phyloP scores from a whole-genome alignment of 2,329 filamentous ascomycete genomes.

The Daldinia sp. region DNA sequence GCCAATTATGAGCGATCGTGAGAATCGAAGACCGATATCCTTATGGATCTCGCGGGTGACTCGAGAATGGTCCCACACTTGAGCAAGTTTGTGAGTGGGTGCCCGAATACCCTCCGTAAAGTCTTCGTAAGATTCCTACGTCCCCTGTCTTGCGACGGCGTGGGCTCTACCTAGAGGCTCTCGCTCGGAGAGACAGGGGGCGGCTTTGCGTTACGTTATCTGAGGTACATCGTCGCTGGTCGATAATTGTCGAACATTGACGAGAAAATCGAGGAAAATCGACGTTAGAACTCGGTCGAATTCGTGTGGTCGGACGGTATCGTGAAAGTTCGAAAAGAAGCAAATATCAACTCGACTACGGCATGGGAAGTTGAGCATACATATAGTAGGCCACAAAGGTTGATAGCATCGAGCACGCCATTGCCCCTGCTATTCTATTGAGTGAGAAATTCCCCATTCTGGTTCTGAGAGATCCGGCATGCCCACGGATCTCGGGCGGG shows the following conservation, averaged over 20 bases:
- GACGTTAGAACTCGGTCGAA: slow-evolving; percentile 19
- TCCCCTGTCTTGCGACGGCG: not conserved
- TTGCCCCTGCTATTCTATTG: slow-evolving; percentile 24
- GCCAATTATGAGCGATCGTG: slow-evolving; percentile 7
- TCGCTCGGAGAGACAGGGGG: not conserved
- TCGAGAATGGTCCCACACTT: slow-evolving; percentile 13
- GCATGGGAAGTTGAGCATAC: slow-evolving; percentile 16
- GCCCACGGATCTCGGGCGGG: not conserved
- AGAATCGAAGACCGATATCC: slow-evolving; percentile 18
- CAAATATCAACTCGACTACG: slow-evolving; percentile 2
- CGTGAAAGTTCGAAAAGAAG: slow-evolving; percentile 4
- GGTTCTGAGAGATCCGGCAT: not conserved
- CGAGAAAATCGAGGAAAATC: slow-evolving; percentile 9
- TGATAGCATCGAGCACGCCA: slow-evolving; percentile 31
- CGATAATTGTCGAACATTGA: slow-evolving; percentile 12
- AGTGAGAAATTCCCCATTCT: slow-evolving; percentile 9
- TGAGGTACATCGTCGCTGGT: not conserved
- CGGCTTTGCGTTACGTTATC: not conserved
- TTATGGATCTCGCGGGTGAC: slow-evolving; percentile 1
- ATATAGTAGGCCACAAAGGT: slow-evolving; percentile 28
- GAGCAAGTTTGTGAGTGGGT: slow-evolving; percentile 26
- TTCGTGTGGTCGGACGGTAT: not conserved
- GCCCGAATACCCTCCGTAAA: not conserved
- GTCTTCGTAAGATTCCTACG: not conserved
- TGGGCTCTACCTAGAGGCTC: not conserved